phyloP scores from a whole-genome alignment of 371 early-diverging fungal genomes.

The Phascolomyces articulosus region DNA sequence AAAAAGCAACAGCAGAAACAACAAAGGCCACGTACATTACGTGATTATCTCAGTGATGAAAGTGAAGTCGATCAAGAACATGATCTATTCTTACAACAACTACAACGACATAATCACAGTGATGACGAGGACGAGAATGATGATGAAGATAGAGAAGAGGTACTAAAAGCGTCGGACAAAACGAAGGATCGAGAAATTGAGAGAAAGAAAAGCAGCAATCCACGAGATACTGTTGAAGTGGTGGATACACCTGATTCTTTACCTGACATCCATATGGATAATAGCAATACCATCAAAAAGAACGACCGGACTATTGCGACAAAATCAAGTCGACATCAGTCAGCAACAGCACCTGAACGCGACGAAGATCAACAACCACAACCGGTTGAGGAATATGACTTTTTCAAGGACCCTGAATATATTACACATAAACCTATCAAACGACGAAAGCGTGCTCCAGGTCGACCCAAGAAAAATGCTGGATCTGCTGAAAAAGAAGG shows the following conservation, averaged over 20 bases:
- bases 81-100: constrained; percentile 50
- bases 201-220: not conserved
- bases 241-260: constrained; percentile 7
- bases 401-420: constrained; percentile 10
- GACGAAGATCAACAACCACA: constrained; percentile 24
- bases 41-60: constrained; percentile 57
- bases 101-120: constrained; percentile 50
- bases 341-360: not conserved
- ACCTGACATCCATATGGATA: not conserved
- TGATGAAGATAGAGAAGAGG: constrained; percentile 3
- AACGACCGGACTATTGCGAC: not conserved
- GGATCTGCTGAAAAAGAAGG: not conserved
- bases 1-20: not conserved
- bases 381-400: constrained; percentile 17
- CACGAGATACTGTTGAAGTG: constrained; percentile 15
- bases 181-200: not conserved
- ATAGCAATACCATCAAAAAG: constrained; percentile 6
- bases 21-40: constrained; percentile 23
- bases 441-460: constrained; percentile 11
- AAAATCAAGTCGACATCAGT: not conserved
- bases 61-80: constrained; percentile 34
- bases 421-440: constrained; percentile 5
- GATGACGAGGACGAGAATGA: constrained; percentile 33
- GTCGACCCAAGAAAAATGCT: constrained; percentile 10
- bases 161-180: not conserved